phyloP scores from a whole-genome alignment of 257 asterid species.

The Nicotiana benthamiana region DNA sequence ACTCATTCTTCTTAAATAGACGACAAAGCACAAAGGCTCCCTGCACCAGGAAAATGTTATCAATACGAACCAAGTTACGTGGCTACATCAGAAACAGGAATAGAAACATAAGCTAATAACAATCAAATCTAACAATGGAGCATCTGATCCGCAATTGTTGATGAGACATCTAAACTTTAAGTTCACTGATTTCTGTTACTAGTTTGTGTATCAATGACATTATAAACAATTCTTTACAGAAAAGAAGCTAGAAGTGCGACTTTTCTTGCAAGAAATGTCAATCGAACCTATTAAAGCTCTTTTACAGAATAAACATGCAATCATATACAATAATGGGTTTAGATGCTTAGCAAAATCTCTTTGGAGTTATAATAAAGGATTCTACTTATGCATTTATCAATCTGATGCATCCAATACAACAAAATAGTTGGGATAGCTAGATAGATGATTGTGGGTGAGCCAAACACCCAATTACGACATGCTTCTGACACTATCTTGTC shows the following conservation, averaged over 20 bases:
- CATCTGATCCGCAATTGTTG: not conserved
- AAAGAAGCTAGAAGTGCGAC: not conserved
- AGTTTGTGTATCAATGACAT: not conserved
- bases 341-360: not conserved
- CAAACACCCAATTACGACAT: not conserved
- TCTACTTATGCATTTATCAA: not conserved
- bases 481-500: not conserved
- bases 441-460: not conserved
- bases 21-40: constrained; percentile 89
- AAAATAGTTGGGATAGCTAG: not conserved
- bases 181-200: not conserved
- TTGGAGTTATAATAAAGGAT: not conserved
- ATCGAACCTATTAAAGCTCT: not conserved
- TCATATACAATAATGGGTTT: not conserved
- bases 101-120: not conserved
- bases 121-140: not conserved
- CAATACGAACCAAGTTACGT: not conserved
- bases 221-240: not conserved
- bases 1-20: constrained; percentile 64
- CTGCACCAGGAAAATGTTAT: constrained; percentile 24
- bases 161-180: not conserved
- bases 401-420: not conserved
- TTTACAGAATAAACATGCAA: not conserved
- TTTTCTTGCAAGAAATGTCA: not conserved
- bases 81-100: not conserved